phyloP scores from a whole-genome alignment of 345 rosid genomes.

The Turritis glabra region DNA sequence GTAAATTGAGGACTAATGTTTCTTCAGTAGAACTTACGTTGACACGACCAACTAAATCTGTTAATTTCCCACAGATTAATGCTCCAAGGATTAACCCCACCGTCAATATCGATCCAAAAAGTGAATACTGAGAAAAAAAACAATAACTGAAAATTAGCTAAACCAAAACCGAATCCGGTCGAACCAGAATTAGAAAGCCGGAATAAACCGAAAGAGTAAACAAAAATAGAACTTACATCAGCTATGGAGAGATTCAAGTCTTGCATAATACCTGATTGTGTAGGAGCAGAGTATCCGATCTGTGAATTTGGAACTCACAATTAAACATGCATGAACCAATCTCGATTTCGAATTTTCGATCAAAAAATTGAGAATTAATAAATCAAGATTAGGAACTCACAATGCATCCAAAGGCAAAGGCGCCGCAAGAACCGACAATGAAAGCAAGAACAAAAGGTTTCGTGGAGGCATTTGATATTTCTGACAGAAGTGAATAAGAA shows the following conservation, averaged over 20 bases:
- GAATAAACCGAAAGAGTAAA: not conserved
- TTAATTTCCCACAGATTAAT: conserved; percentile 45
- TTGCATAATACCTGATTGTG: conserved; percentile 34
- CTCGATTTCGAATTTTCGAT: too few species aligned
- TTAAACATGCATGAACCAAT: not conserved
- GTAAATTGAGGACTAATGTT: not conserved
- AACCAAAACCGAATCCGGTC: not conserved
- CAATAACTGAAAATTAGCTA: not conserved
- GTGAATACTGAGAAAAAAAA: conserved; percentile 42
- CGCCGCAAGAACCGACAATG: conserved; percentile 29
- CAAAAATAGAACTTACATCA: conserved; percentile 21
- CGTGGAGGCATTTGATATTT: conserved; percentile 33
- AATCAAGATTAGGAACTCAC: not conserved
- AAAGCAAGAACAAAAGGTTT: conserved; percentile 35
- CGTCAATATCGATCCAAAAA: conserved; percentile 57
- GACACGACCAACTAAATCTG: conserved; percentile 55
- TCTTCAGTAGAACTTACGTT: conserved; percentile 33
- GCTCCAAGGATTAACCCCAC: conserved; percentile 55
- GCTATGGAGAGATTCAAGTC: conserved; percentile 37
- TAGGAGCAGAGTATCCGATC: conserved; percentile 39
- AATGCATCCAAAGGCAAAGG: conserved; percentile 36
- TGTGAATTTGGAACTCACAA: not conserved
- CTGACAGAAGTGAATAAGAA: conserved; percentile 19
- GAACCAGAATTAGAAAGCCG: not conserved
- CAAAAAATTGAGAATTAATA: not conserved